Evolutionary conservation across 2,329 filamentous ascomycete genomes (phyloP).

Genomic region (Exophiala dermatitidis): DNA sequence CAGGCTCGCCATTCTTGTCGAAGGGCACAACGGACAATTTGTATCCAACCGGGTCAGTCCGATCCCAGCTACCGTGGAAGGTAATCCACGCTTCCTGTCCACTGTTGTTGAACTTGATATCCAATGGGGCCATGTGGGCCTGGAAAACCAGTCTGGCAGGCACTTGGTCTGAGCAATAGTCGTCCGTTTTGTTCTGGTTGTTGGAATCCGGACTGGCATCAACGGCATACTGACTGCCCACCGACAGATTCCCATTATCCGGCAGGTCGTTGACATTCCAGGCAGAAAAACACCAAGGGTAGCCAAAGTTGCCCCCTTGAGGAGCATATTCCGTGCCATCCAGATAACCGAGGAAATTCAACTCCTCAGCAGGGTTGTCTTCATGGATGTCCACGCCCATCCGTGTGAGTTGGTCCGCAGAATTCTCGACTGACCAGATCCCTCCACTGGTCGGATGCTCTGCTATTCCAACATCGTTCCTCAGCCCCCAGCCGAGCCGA

Average conservation of each 20-base stretch:
- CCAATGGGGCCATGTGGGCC: conserved; percentile 64
- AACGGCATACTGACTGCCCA: conserved; percentile 47
- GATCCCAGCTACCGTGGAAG: conserved; percentile 65
- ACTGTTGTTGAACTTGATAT: conserved; percentile 59
- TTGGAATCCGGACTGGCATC: conserved; percentile 34
- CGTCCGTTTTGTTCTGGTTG: conserved; percentile 41
- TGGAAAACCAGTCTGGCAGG: conserved; percentile 51
- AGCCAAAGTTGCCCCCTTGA: conserved; percentile 55
- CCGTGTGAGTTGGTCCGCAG: conserved; percentile 56
- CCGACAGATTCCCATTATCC: conserved; percentile 37
- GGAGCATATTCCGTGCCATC: conserved; percentile 40
- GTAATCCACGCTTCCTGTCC: conserved; percentile 56
- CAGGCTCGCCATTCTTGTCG: conserved; percentile 39
- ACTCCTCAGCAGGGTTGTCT: conserved; percentile 65
- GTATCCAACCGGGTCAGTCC: conserved; percentile 44
- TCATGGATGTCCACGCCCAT: conserved; percentile 55
- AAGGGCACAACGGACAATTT: conserved; percentile 45
- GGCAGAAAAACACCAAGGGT: conserved; percentile 61
- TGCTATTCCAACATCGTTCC: conserved; percentile 65
- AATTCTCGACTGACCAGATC: conserved; percentile 60
- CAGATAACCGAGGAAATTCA: conserved; percentile 64
- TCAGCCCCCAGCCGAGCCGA: conserved; percentile 58
- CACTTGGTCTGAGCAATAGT: conserved; percentile 38
- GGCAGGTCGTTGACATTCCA: conserved; percentile 53
- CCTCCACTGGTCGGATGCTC: conserved; percentile 43